Conservation (phyloP, 2,329 filamentous ascomycete species). For the Lachnellula cervina region DNA sequence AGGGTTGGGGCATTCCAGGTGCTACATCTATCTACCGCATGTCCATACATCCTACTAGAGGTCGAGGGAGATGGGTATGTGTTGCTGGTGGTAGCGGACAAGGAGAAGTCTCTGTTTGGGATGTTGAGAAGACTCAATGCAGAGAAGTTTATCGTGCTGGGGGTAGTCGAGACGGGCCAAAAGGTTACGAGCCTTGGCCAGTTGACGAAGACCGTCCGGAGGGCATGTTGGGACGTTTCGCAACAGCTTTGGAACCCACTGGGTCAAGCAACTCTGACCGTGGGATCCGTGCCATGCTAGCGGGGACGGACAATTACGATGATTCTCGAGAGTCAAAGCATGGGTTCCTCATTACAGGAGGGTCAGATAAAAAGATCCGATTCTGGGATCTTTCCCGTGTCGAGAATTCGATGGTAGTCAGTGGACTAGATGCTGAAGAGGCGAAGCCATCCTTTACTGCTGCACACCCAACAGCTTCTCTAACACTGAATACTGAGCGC, state of each 20-base stretch:
- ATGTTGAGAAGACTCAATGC: slow-evolving; percentile 84
- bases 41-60: slow-evolving; percentile 70
- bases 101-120: slow-evolving; percentile 92
- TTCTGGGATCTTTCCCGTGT: slow-evolving; percentile 86
- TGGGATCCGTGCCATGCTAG: slow-evolving; percentile 70
- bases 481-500: slow-evolving; percentile 62
- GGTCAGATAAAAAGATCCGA: slow-evolving; percentile 82
- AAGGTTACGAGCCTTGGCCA: slow-evolving; percentile 76
- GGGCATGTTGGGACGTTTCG: slow-evolving; percentile 81
- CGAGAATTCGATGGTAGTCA: slow-evolving; percentile 75
- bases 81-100: slow-evolving; percentile 82
- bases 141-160: slow-evolving; percentile 77
- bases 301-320: slow-evolving; percentile 65
- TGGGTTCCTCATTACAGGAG: slow-evolving; percentile 81
- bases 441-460: slow-evolving; percentile 67
- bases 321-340: slow-evolving; percentile 69
- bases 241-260: slow-evolving; percentile 63
- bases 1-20: slow-evolving; percentile 81
- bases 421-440: slow-evolving; percentile 68
- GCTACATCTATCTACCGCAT: slow-evolving; percentile 77
- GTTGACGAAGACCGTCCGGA: slow-evolving; percentile 87
- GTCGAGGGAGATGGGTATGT: slow-evolving; percentile 78
- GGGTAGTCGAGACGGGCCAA: slow-evolving; percentile 54
- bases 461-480: slow-evolving; percentile 55
- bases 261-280: slow-evolving; percentile 52